Conservation (phyloP, 176 grass and related monocot species). For the Carex littledalei region DNA sequence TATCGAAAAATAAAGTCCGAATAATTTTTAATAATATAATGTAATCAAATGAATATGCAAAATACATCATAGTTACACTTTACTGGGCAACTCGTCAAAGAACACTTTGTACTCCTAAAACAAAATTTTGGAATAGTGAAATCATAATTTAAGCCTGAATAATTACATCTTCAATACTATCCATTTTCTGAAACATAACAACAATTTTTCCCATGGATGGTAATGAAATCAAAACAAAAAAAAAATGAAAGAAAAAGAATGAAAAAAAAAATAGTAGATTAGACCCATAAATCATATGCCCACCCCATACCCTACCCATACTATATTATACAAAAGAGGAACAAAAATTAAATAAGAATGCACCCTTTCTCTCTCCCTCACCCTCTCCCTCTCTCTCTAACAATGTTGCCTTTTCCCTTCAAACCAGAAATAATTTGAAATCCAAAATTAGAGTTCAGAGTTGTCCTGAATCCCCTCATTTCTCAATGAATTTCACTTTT, state of each 20-base stretch:
- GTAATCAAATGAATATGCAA: not conserved
- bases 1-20: not conserved
- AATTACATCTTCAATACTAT: slow-evolving; percentile 28
- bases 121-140: not conserved
- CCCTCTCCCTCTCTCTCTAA: not conserved
- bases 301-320: not conserved
- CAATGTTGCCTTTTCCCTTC: slow-evolving; percentile 13
- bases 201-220: slow-evolving; percentile 17
- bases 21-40: not conserved
- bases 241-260: slow-evolving; percentile 8
- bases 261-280: not conserved
- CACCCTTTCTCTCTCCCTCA: not conserved
- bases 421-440: not conserved
- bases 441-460: slow-evolving; percentile 28
- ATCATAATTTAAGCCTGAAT: slow-evolving; percentile 19
- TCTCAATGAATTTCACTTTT: slow-evolving; percentile 14
- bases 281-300: slow-evolving; percentile 9
- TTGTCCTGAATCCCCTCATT: slow-evolving; percentile 18
- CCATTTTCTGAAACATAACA: slow-evolving; percentile 16
- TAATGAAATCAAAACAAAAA: slow-evolving; percentile 8
- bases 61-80: not conserved
- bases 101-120: not conserved
- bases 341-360: not conserved
- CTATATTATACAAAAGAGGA: slow-evolving; percentile 16
- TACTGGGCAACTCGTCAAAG: not conserved